These are phyloP conservation scores for Cucurbita pepo DNA, from an alignment of 306 rosid species.

Conservation along the genomic window DNA sequence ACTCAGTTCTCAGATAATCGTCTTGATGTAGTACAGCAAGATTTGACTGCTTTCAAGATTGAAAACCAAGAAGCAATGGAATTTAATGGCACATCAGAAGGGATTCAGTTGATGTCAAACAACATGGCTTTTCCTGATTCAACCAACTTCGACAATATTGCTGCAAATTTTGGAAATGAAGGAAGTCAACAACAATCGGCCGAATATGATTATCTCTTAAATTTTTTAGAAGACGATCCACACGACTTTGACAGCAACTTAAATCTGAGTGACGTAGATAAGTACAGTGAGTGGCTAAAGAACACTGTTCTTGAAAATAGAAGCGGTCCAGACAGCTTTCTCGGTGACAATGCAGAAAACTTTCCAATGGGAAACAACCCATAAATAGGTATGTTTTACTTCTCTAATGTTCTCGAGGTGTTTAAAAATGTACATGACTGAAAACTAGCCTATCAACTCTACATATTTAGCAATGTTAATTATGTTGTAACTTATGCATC, in stretches of 20 bases:
- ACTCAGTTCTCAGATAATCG: background rate
- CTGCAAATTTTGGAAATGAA: background rate
- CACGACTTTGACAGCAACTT: background rate
- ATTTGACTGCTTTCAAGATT: background rate
- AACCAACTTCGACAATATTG: background rate
- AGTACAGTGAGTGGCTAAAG: constrained; percentile 1
- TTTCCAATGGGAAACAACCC: background rate
- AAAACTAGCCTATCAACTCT: background rate
- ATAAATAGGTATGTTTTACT: background rate
- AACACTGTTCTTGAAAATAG: background rate
- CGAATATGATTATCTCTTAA: background rate
- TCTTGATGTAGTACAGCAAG: background rate
- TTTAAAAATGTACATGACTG: background rate
- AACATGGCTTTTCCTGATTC: background rate
- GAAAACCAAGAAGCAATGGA: background rate
- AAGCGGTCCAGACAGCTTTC: background rate
- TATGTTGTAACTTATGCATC: background rate
- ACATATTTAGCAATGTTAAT: background rate
- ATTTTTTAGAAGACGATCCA: background rate
- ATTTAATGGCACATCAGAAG: background rate
- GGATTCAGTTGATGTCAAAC: background rate
- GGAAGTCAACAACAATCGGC: background rate
- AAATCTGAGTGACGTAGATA: background rate
- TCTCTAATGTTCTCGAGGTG: background rate
- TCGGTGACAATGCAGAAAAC: background rate